Conservation (phyloP, 495 filamentous ascomycete species). For the Annulohypoxylon stygium region DNA sequence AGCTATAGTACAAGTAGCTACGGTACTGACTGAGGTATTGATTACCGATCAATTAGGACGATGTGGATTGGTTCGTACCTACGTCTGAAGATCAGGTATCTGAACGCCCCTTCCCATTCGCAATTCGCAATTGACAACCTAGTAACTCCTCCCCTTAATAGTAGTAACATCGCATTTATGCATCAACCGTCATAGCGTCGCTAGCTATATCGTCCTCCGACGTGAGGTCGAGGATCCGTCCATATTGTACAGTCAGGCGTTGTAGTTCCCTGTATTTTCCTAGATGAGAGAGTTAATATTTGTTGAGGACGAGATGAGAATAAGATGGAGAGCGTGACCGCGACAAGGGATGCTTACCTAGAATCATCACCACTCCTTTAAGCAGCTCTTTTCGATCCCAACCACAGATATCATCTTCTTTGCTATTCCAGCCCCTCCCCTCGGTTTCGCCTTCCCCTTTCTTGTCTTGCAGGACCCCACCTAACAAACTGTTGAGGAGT, state of each 20-base stretch:
- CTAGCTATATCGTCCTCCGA: slow-evolving; percentile 63
- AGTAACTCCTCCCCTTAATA: slow-evolving; percentile 25
- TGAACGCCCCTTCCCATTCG: slow-evolving; percentile 14
- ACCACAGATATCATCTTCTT: slow-evolving; percentile 81
- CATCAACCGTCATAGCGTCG: slow-evolving; percentile 49
- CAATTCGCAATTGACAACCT: neutral
- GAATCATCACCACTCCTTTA: slow-evolving; percentile 88
- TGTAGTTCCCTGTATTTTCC: slow-evolving; percentile 95
- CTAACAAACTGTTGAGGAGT: slow-evolving; percentile 81
- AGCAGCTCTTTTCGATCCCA: slow-evolving; percentile 88
- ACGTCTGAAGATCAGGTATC: slow-evolving; percentile 4
- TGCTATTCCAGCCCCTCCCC: slow-evolving; percentile 67
- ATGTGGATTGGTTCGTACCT: slow-evolving; percentile 27
- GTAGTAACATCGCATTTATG: slow-evolving; percentile 26
- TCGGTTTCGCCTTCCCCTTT: slow-evolving; percentile 61
- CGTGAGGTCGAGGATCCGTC: slow-evolving; percentile 76
- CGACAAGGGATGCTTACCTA: slow-evolving; percentile 74
- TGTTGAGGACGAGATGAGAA: neutral
- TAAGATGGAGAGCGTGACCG: slow-evolving; percentile 3
- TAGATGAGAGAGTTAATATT: slow-evolving; percentile 59
- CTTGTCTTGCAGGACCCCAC: slow-evolving; percentile 72
- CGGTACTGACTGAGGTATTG: slow-evolving; percentile 32
- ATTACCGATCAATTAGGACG: slow-evolving; percentile 16
- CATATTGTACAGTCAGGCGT: slow-evolving; percentile 90
- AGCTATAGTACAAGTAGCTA: slow-evolving; percentile 42